Evolutionary conservation across 2,329 filamentous ascomycete genomes (phyloP), one percentile per base, ranked within the genome.

Genomic region (Aspergillus pseudonomiae): DNA sequence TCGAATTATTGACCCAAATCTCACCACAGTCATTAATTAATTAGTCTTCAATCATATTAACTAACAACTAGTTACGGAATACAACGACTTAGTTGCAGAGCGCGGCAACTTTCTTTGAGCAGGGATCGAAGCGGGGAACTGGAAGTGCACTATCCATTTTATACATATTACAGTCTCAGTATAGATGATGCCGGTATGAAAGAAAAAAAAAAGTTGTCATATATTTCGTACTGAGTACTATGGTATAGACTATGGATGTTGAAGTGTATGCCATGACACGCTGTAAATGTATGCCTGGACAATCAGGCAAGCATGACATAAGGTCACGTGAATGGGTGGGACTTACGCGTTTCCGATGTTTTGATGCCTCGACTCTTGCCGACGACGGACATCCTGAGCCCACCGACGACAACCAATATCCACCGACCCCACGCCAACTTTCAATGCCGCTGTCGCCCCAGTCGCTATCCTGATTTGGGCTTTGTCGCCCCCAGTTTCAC

Each of bases 271-370:
- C 34, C 14, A 6, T 1, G 2, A 36, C 5, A 36, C 14, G 7
- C 41, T 4, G 10, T 2, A 21, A 2, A 43, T 21, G 4, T 11
- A 32, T 60, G 62, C 63, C 63, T 65, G 43, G 4, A 19, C 4
- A 16, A 14, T 48, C 45, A 61, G 61, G 63, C 63, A 55, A 2
- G 34, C 26, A 56, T 61, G 59, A 65, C 61, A 50, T 52, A 58
- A 21, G n/a, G 28, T 70, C 68, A 70, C 68, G 68, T 70, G 68
- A 16, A 2, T 10, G 21, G 57, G 61, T 59, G 67, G 64, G 54
- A 61, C 56, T 61, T 39, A 65, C 66, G 65, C 64, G 63, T 68
- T 58, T 52, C 62, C 57, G 61, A 59, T 70, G 66, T 68, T 68
- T 69, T 68, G 64, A 66, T 68, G 57, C 61, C 55, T 65, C 61